Conservation (phyloP, 306 rosid species). For the Vigna radiata region DNA sequence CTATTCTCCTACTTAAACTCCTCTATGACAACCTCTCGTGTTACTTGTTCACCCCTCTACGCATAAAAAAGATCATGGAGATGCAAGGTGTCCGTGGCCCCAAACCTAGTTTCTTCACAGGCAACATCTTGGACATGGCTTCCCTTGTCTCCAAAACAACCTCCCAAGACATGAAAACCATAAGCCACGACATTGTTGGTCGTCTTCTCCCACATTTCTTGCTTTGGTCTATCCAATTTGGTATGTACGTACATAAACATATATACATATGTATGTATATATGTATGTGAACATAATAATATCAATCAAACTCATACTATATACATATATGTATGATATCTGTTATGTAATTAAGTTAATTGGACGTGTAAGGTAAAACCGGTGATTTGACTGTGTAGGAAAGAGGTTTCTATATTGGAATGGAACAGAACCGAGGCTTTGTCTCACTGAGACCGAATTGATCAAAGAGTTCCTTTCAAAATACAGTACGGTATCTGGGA, state of each 20-base stretch:
- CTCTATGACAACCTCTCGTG: constrained; percentile 60
- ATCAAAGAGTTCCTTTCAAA: constrained; percentile 65
- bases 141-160: constrained; percentile 67
- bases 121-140: constrained; percentile 81
- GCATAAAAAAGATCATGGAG: constrained; percentile 79
- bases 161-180: constrained; percentile 72
- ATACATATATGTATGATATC: too few relatives aligned
- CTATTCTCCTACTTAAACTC: constrained; percentile 53
- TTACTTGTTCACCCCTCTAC: constrained; percentile 73
- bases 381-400: constrained; percentile 44
- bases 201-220: constrained; percentile 89
- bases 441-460: constrained; percentile 67
- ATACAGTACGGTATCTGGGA: constrained; percentile 59
- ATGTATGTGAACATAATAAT: neutral
- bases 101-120: constrained; percentile 65
- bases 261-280: too few relatives aligned
- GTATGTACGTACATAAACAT: constrained; percentile 40
- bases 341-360: neutral
- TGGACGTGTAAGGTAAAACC: neutral
- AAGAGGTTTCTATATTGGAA: constrained; percentile 71
- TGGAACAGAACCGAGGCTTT: constrained; percentile 69
- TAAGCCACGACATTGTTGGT: constrained; percentile 78
- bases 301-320: neutral
- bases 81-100: constrained; percentile 94
- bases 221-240: constrained; percentile 77